phyloP scores from a whole-genome alignment of 345 rosid species.

The Brassica nigra region DNA sequence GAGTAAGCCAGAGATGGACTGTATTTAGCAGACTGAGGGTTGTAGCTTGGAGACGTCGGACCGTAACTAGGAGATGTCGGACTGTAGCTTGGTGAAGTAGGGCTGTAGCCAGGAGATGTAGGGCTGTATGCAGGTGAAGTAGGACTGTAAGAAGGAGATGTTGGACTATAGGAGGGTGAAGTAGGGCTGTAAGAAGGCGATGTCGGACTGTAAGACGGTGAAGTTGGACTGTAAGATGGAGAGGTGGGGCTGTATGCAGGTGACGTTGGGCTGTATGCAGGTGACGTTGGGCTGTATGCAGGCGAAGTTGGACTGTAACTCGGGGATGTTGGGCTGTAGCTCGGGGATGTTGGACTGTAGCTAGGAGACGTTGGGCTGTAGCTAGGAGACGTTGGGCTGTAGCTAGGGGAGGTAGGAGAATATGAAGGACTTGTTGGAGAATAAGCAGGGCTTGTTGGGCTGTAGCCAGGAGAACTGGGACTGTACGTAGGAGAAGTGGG shows the following conservation, averaged over 20 bases:
- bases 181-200: conserved; percentile 89
- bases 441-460: background rate
- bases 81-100: conserved; percentile 78
- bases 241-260: conserved; percentile 86
- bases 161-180: conserved; percentile 76
- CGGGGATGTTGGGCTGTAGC: conserved; percentile 82
- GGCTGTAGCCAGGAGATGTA: conserved; percentile 76
- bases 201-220: conserved; percentile 84
- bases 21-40: conserved; percentile 64
- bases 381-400: background rate
- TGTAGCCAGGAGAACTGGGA: conserved; percentile 26
- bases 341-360: conserved; percentile 46
- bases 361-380: background rate
- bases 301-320: conserved; percentile 82
- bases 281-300: conserved; percentile 73
- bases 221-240: conserved; percentile 80
- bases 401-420: background rate
- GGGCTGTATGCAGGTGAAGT: conserved; percentile 90
- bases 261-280: conserved; percentile 74
- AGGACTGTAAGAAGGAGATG: conserved; percentile 79
- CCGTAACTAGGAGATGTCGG: conserved; percentile 82
- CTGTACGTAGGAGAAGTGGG: conserved; percentile 42
- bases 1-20: conserved; percentile 90
- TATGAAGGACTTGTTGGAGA: background rate
- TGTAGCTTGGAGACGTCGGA: conserved; percentile 72